Evolutionary conservation across 495 filamentous ascomycete genomes (phyloP).

Genomic region (Mytilinidion resinicola): DNA sequence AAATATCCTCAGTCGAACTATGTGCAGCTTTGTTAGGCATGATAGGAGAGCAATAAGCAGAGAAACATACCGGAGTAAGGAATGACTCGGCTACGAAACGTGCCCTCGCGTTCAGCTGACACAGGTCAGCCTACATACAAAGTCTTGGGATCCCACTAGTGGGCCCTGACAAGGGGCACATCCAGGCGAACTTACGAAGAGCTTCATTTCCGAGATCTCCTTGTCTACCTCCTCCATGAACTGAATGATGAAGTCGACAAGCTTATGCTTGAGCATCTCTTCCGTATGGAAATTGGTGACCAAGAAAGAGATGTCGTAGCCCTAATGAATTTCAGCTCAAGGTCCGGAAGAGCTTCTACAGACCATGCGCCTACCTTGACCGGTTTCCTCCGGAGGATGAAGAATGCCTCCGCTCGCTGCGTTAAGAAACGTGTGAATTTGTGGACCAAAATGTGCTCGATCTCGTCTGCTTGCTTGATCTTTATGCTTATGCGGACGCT

Average conservation of each 20-base stretch:
- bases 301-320: conserved; percentile 97
- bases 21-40: no score
- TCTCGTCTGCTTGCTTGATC: conserved; percentile 99
- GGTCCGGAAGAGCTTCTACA: neutral
- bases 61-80: conserved; percentile 73
- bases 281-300: conserved; percentile 98
- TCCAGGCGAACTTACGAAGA: conserved; percentile 67
- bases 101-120: conserved; percentile 88
- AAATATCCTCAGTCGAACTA: neutral
- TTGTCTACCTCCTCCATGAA: conserved; percentile 99
- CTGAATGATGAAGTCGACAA: conserved; percentile 97
- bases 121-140: neutral
- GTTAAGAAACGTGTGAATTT: conserved; percentile 96
- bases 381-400: conserved; percentile 89
- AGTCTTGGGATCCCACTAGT: neutral
- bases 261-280: conserved; percentile 95
- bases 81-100: conserved; percentile 98
- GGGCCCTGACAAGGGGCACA: neutral
- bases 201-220: conserved; percentile 99
- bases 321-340: conserved; percentile 46
- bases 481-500: conserved; percentile 91
- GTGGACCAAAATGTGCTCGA: conserved; percentile 93
- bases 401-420: conserved; percentile 94
- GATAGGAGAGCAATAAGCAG: neutral
- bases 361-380: conserved; percentile 60